A percentile compares a stretch with the other conserved stretches of the same genome.
phyloP scores from a whole-genome alignment of 129 eudicot genomes.

The Escallonia herrerae region DNA sequence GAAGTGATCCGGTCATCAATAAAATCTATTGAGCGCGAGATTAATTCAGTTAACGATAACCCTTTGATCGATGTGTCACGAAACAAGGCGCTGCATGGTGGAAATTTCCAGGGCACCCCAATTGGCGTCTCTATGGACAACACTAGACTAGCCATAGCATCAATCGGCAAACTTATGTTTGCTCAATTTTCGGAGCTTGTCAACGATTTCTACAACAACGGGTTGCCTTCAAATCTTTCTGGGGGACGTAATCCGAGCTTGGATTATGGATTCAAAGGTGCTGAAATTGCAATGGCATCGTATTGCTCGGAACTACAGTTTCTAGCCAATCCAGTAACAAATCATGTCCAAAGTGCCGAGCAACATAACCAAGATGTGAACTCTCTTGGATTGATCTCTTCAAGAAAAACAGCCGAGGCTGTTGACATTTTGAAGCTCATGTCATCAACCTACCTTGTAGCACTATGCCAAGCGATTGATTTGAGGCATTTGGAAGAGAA shows the following conservation, averaged over 20 bases:
- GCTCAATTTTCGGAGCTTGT: slow-evolving; percentile 82
- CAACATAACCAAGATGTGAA: slow-evolving; percentile 85
- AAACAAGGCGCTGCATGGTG: slow-evolving; percentile 76
- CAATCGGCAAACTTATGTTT: slow-evolving; percentile 74
- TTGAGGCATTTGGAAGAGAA: slow-evolving; percentile 78
- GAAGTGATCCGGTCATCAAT: slow-evolving; percentile 69
- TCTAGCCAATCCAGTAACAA: slow-evolving; percentile 77
- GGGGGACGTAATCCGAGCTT: slow-evolving; percentile 75
- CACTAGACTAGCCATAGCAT: slow-evolving; percentile 53
- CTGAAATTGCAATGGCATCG: slow-evolving; percentile 80
- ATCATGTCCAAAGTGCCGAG: slow-evolving; percentile 81
- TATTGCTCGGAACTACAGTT: slow-evolving; percentile 82
- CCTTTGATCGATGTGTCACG: slow-evolving; percentile 72
- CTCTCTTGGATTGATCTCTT: slow-evolving; percentile 62
- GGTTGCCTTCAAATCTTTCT: slow-evolving; percentile 64
- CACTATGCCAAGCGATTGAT: slow-evolving; percentile 69
- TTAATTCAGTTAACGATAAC: slow-evolving; percentile 78
- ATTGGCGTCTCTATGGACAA: slow-evolving; percentile 86
- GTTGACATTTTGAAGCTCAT: slow-evolving; percentile 63
- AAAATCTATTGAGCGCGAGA: slow-evolving; percentile 67
- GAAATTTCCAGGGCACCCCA: slow-evolving; percentile 81
- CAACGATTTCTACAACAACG: slow-evolving; percentile 78
- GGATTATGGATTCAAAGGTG: slow-evolving; percentile 79
- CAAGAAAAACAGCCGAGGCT: slow-evolving; percentile 66
- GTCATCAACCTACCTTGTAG: slow-evolving; percentile 61